Evolutionary conservation across 192 early-diverging fungal genomes (phyloP).

Genomic region (Geranomyces michiganensis): DNA sequence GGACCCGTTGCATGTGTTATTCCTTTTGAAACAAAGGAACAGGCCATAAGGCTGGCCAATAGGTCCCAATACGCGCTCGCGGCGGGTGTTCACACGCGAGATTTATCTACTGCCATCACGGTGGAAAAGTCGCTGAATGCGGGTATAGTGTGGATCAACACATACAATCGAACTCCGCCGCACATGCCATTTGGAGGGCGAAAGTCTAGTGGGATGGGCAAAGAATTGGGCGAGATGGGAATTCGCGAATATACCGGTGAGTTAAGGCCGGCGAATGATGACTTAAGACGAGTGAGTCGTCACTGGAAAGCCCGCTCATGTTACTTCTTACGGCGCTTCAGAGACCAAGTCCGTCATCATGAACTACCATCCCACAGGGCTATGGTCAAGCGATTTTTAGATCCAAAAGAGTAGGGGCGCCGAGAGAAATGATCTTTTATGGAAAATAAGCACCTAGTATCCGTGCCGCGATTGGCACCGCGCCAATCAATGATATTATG

Average conservation of each 20-base stretch:
- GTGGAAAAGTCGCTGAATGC: constrained; percentile 45
- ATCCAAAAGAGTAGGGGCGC: too few relatives aligned
- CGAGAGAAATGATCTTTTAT: constrained; percentile 1
- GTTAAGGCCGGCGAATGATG: not conserved
- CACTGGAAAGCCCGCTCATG: not conserved
- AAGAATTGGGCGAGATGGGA: constrained; percentile 70
- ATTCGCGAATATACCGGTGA: constrained; percentile 64
- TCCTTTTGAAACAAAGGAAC: constrained; percentile 72
- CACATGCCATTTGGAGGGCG: constrained; percentile 72
- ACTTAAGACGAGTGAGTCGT: not conserved
- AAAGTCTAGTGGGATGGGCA: constrained; percentile 72
- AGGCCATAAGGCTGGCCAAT: constrained; percentile 82
- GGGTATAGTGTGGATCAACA: constrained; percentile 56
- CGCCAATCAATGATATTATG: constrained; percentile 47
- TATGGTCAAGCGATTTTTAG: too few relatives aligned
- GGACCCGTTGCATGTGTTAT: constrained; percentile 85
- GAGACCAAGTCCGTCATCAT: constrained; percentile 7
- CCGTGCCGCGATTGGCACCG: constrained; percentile 72
- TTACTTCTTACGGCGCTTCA: not conserved
- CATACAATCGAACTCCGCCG: constrained; percentile 37
- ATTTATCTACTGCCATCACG: constrained; percentile 49
- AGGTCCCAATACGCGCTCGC: constrained; percentile 75
- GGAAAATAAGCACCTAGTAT: constrained; percentile 80
- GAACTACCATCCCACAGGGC: not conserved
- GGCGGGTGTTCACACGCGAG: constrained; percentile 84